Percentiles rank a stretch among this genome's conserved stretches.
Evolutionary conservation across 2,329 filamentous ascomycete genomes (phyloP).

Genomic region (Penicillium sp.): DNA sequence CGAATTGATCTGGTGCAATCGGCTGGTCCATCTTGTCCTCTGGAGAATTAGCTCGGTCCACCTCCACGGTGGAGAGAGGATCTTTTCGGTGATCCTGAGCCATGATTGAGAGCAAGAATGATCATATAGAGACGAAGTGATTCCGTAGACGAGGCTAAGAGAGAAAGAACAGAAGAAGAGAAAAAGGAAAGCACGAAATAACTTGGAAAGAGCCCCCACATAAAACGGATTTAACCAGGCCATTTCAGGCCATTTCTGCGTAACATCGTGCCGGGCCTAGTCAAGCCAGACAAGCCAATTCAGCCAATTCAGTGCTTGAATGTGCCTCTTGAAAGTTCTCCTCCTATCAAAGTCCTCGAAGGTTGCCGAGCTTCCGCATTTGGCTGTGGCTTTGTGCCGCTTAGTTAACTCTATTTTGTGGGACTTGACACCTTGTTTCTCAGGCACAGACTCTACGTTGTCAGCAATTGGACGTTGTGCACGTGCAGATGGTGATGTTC

Average conservation of each 20-base stretch:
- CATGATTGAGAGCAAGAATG: slow-evolving; percentile 12
- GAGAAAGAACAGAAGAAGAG: background rate
- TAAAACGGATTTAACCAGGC: slow-evolving; percentile 9
- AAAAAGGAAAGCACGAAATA: background rate
- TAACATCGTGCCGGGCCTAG: slow-evolving; percentile 16
- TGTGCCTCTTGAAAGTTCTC: background rate
- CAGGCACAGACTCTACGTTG: background rate
- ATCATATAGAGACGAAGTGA: background rate
- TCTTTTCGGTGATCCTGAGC: slow-evolving; percentile 14
- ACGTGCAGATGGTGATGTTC: no score
- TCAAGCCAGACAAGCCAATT: no score
- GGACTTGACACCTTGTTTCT: background rate
- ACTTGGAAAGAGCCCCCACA: slow-evolving; percentile 9
- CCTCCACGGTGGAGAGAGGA: slow-evolving; percentile 14
- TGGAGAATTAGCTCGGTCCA: slow-evolving; percentile 8
- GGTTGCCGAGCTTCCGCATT: slow-evolving; percentile 1
- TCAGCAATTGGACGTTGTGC: no score
- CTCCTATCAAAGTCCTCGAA: background rate
- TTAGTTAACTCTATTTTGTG: background rate
- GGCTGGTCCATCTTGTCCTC: slow-evolving; percentile 34
- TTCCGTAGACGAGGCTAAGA: no score
- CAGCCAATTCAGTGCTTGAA: slow-evolving; percentile 10
- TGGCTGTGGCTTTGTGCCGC: background rate
- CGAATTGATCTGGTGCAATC: slow-evolving; percentile 54
- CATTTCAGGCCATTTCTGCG: background rate